Base-by-base conservation (phyloP, 1,139 yeast genomes). In the Yamadazyma songkhlaensis region DNA sequence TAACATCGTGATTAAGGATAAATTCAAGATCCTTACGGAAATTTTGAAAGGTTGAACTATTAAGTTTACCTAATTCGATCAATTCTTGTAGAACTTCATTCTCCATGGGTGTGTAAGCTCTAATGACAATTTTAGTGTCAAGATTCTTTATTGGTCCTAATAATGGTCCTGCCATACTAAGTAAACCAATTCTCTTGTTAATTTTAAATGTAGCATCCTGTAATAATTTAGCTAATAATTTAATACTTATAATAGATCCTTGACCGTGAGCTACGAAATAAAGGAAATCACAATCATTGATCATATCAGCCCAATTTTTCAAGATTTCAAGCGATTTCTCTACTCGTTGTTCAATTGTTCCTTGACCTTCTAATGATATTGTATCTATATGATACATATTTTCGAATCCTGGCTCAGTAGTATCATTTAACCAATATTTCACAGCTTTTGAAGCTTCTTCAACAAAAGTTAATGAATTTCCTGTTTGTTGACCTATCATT, bases 281-380 rank as follows among this genome's bases (percentile, higher is more conserved):
- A 6, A 77, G 39, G 40, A 67, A 71, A 46, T 77, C 79, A 45
- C 72, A 51, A 2, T 52, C 50, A 4, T 50, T 50, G 1, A 77
- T 55, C 2, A 56, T 41, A 11, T 55, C 59, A 10, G 44, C 44
- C 80, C 80, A 77, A 46, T 74, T 74, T 8, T 62, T 61, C 20
- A 76, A 50, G 12, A 77, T 49, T 29, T 54, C 47, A 11, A 62
- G 40, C 28, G 67, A 54, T 27, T 58, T 55, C 20, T 60, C 59
- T 2, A 65, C 72, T 35, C 80, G 46, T 23, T 72, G 72, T 25
- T 58, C 55, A 2, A 74, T 60, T 31, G 60, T 62, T 2, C 82
- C 82, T 40, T 71, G 68, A 1, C 82, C 81, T 44, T 77, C 82
- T 12, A 77, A 52, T 3, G 78, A 68, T 12, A 77, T 70, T 0